phyloP scores from a whole-genome alignment of 805 yeast genomes.

The Wickerhamiella shivajii region DNA sequence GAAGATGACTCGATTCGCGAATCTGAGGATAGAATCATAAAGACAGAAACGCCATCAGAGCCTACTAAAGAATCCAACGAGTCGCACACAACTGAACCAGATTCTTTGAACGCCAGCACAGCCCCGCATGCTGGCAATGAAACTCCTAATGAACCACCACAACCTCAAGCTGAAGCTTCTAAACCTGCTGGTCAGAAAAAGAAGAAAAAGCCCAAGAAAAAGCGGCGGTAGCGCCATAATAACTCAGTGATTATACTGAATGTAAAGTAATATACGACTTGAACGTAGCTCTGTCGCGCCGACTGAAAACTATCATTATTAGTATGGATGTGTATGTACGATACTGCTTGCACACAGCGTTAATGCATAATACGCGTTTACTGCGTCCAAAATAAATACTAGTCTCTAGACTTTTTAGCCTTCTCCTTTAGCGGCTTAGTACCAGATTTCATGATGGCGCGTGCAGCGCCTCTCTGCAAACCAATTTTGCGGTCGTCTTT shows the following conservation, averaged over 20 bases:
- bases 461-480: slow-evolving; percentile 16
- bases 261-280: too few relatives aligned
- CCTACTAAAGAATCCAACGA: background rate
- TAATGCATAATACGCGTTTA: too few relatives aligned
- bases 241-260: too few relatives aligned
- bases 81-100: background rate
- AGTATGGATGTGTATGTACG: too few relatives aligned
- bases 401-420: too few relatives aligned
- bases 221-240: too few relatives aligned
- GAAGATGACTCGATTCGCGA: background rate
- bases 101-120: too few relatives aligned
- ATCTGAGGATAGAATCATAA: too few relatives aligned
- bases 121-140: background rate
- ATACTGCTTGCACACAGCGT: too few relatives aligned
- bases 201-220: slow-evolving; percentile 8
- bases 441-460: slow-evolving; percentile 15
- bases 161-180: slow-evolving; percentile 1
- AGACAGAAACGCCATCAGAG: background rate
- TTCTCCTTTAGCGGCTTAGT: slow-evolving; percentile 11
- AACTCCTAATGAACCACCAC: background rate
- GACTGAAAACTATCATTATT: too few relatives aligned
- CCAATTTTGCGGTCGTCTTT: slow-evolving; percentile 41
- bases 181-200: slow-evolving; percentile 8
- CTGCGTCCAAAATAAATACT: too few relatives aligned
- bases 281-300: too few relatives aligned